These are phyloP conservation scores for Suhomyces kilbournensis DNA, from an alignment of 805 yeast species.

Conservation along the genomic window DNA sequence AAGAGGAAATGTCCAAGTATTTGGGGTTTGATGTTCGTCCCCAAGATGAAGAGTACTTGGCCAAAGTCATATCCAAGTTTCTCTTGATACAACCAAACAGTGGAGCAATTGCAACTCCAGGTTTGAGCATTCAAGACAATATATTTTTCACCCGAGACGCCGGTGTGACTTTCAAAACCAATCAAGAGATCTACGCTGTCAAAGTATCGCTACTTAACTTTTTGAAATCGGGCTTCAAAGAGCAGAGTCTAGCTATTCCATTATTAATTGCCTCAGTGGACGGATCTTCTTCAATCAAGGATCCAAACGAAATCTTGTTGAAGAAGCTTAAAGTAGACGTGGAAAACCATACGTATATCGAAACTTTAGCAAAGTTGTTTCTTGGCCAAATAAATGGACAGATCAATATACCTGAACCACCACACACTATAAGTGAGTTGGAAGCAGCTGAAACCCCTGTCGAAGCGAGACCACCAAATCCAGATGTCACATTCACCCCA, in stretches of 20 bases:
- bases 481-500: conserved; percentile 21
- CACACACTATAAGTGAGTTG: not conserved
- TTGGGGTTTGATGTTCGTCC: conserved; percentile 33
- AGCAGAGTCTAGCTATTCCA: conserved; percentile 41
- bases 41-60: conserved; percentile 45
- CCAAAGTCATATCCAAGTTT: conserved; percentile 50
- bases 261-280: conserved; percentile 66
- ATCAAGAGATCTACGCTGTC: conserved; percentile 39
- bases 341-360: conserved; percentile 47
- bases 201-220: conserved; percentile 35
- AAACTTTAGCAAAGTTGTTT: conserved; percentile 46
- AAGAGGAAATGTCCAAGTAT: conserved; percentile 28
- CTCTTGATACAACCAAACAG: conserved; percentile 51
- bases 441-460: conserved; percentile 16
- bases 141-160: conserved; percentile 66
- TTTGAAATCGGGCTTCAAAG: conserved; percentile 40
- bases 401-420: not conserved
- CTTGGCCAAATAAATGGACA: conserved; percentile 35
- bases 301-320: conserved; percentile 49
- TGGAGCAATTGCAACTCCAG: conserved; percentile 49
- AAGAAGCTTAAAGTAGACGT: conserved; percentile 51
- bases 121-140: conserved; percentile 55
- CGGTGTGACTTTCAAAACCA: conserved; percentile 54
- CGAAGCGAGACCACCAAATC: not conserved
- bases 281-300: conserved; percentile 51